A percentile compares a stretch with the other conserved stretches of the same genome.
phyloP scores from a whole-genome alignment of 1,284 basidiomycete genomes.

The Microbotryum intermedium region DNA sequence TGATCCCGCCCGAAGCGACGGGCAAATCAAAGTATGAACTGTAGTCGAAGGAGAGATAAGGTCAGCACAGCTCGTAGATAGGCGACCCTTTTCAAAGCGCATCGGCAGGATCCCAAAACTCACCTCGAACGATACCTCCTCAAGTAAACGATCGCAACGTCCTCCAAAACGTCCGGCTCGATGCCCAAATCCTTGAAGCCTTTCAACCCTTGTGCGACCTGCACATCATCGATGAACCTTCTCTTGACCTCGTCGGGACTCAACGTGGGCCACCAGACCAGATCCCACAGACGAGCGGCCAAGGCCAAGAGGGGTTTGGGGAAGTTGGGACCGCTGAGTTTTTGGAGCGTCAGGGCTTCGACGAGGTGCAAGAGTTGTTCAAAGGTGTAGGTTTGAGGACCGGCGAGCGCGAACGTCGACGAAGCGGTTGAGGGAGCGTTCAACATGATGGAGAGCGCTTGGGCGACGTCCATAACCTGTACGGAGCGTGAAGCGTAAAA shows the following conservation, averaged over 20 bases:
- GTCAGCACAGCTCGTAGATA: neutral
- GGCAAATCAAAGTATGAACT: slow-evolving; percentile 43
- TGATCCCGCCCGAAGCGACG: slow-evolving; percentile 41
- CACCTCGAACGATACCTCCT: slow-evolving; percentile 61
- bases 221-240: slow-evolving; percentile 72
- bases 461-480: slow-evolving; percentile 85
- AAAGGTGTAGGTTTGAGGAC: slow-evolving; percentile 76
- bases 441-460: slow-evolving; percentile 75
- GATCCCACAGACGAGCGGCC: slow-evolving; percentile 60
- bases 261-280: slow-evolving; percentile 85
- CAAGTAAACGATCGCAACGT: slow-evolving; percentile 82
- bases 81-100: neutral
- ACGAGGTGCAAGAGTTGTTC: slow-evolving; percentile 78
- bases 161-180: slow-evolving; percentile 75
- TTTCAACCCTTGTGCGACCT: slow-evolving; percentile 49
- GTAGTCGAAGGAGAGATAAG: neutral
- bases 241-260: slow-evolving; percentile 84
- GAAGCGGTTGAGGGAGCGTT: slow-evolving; percentile 53
- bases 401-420: slow-evolving; percentile 70
- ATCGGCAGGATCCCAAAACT: neutral
- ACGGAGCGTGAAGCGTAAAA: neutral
- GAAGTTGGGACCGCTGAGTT: slow-evolving; percentile 59
- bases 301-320: slow-evolving; percentile 66
- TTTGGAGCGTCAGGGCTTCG: slow-evolving; percentile 65
- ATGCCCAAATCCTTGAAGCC: slow-evolving; percentile 48